A percentile compares a stretch with the other conserved stretches of the same genome.
Conservation (phyloP, 805 yeast species). For the Candida stauntonica region DNA sequence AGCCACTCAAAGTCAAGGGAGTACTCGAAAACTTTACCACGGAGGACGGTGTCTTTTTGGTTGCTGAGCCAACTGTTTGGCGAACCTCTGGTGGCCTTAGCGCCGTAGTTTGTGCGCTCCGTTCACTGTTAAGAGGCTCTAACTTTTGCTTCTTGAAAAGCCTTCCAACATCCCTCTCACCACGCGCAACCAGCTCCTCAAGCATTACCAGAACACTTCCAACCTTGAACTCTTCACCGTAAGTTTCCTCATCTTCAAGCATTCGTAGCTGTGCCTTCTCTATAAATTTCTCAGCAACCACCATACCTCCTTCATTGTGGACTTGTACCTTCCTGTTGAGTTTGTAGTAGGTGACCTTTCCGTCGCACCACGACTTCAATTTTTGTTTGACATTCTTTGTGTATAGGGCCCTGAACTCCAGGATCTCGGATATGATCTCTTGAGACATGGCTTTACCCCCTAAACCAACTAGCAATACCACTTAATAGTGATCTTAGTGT, state of each 20-base stretch:
- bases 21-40: constrained; percentile 1
- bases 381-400: constrained; percentile 21
- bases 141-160: constrained; percentile 12
- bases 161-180: constrained; percentile 18
- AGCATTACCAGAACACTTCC: constrained; percentile 18
- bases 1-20: constrained; percentile 1
- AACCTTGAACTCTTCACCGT: constrained; percentile 18
- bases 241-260: constrained; percentile 6
- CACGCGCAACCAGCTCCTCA: constrained; percentile 9
- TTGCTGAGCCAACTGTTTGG: neutral
- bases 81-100: neutral
- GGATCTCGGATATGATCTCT: constrained; percentile 20
- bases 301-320: constrained; percentile 12
- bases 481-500: too few species aligned
- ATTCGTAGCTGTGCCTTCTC: constrained; percentile 6
- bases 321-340: constrained; percentile 23
- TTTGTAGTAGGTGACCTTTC: constrained; percentile 19
- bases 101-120: too few species aligned
- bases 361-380: constrained; percentile 25
- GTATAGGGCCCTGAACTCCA: constrained; percentile 20
- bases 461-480: too few species aligned
- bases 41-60: neutral
- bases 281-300: constrained; percentile 17
- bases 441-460: too few species aligned
- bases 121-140: neutral